Percentiles rank a stretch among this genome's conserved stretches.
Evolutionary conservation across 2,329 filamentous ascomycete species (phyloP).

Genomic region (Dothidotthia symphoricarpi): DNA sequence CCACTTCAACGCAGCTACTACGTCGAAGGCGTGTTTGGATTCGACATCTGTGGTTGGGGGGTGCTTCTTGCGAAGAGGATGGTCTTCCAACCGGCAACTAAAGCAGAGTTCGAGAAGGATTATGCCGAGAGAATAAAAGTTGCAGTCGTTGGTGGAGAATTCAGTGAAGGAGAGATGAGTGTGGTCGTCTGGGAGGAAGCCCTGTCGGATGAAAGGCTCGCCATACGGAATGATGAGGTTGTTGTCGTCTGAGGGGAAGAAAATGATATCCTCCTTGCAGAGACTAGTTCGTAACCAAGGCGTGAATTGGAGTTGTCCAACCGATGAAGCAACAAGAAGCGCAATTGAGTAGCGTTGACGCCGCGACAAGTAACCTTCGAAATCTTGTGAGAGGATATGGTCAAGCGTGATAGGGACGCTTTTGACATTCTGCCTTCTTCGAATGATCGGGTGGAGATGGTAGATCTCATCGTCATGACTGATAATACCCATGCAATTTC

Average conservation of each 20-base stretch:
- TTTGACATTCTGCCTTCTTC: constrained; percentile 1
- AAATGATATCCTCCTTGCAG: constrained; percentile 12
- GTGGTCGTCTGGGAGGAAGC: constrained; percentile 75
- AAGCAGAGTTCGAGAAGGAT: constrained; percentile 22
- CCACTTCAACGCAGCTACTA: constrained; percentile 17
- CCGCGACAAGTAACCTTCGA: constrained; percentile 4
- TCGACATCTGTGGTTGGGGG: constrained; percentile 3
- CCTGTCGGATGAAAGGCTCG: constrained; percentile 68
- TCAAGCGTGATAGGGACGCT: constrained; percentile 5
- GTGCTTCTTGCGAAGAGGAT: constrained; percentile 11
- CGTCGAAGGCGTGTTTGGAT: constrained; percentile 14
- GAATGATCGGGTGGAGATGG: constrained; percentile 12
- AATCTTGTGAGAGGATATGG: constrained; percentile 10
- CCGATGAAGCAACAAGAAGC: constrained; percentile 17
- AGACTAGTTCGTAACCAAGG: constrained; percentile 14
- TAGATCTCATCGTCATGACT: constrained; percentile 10
- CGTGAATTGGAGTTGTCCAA: constrained; percentile 17
- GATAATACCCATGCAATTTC: constrained; percentile 16
- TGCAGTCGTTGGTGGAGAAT: constrained; percentile 4
- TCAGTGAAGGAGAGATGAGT: constrained; percentile 2
- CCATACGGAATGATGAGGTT: constrained; percentile 33
- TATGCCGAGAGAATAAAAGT: constrained; percentile 20
- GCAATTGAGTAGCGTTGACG: constrained; percentile 19
- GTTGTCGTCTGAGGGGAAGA: constrained; percentile 10
- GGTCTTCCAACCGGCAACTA: constrained; percentile 14